Conservation (phyloP, 306 rosid genomes). For the Medicago lupulina region DNA sequence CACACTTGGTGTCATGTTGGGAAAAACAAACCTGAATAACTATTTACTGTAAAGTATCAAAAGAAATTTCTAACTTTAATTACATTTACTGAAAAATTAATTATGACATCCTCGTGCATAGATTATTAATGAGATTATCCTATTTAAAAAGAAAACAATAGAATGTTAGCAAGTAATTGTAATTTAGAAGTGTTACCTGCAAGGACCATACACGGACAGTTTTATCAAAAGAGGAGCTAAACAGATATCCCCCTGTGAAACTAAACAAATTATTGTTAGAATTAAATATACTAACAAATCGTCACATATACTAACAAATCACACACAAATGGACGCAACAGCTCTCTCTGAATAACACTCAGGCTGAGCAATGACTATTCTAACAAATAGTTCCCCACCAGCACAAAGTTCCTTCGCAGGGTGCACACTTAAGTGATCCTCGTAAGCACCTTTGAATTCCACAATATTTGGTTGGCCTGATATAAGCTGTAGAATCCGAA, state of each 20-base stretch:
- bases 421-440: no score
- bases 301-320: constrained; percentile 17
- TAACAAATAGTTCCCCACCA: no score
- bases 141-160: constrained; percentile 17
- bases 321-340: not conserved
- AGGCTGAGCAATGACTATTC: no score
- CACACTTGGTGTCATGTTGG: not conserved
- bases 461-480: no score
- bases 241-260: constrained; percentile 75
- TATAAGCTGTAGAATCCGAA: no score
- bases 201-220: constrained; percentile 86
- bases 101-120: constrained; percentile 27
- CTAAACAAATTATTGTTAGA: constrained; percentile 40
- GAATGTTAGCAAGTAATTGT: constrained; percentile 28
- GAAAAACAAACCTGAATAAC: constrained; percentile 1
- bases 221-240: constrained; percentile 95
- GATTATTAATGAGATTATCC: constrained; percentile 26
- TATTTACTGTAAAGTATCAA: constrained; percentile 27
- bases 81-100: constrained; percentile 40
- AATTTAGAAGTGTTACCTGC: constrained; percentile 63
- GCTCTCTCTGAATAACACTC: no score
- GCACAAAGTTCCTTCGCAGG: no score
- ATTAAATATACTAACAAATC: constrained; percentile 41
- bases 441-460: no score
- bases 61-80: constrained; percentile 12